Evolutionary conservation across 129 eudicot genomes (phyloP), one percentile per base, ranked within the genome.

Genomic region (Helichrysum umbraculigerum): DNA sequence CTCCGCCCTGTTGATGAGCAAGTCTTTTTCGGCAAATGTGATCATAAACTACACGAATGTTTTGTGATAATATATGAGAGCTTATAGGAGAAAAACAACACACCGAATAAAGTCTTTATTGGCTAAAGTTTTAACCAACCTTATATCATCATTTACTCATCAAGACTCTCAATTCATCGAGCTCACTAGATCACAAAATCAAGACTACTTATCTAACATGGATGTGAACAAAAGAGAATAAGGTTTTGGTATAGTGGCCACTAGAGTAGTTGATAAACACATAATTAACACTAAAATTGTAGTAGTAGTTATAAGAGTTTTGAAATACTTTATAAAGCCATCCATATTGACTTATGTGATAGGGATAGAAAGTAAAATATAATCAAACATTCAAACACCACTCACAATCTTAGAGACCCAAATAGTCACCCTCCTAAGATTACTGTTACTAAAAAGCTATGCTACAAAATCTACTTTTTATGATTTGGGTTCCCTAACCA

Each of bases 391-490:
- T 64, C 78, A 88, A 83, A 37, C 52, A 79, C 71, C 73, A 87
- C 88, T 89, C 91, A 89, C 83, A 66, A 82, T 77, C 41, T 67
- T 61, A 68, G 58, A 78, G 92, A 90, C 84, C 85, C 72, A 81
- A 25, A 68, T 61, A 76, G 83, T 86, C 88, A 85, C 66, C 84
- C 72, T 74, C 71, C 61, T 51, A 81, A 82, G 86, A 88, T 86
- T 78, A 62, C 89, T 90, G 97, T 84, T 85, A 65, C 85, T 85
- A 50, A 93, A 93, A 93, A 93, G 97, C 75, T 66, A 82, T 80
- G 86, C 92, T 88, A 74, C 79, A 66, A 86, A 76, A 88, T 93
- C 98, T 87, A 68, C 82, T 75, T 81, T 50, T 78, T 72, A 84
- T 88, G 83, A 90, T 90, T 78, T 52, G 82, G 84, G 79, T 82